These are phyloP conservation scores for Candida endomychidarum DNA, from an alignment of 805 yeast species.

Conservation along the genomic window DNA sequence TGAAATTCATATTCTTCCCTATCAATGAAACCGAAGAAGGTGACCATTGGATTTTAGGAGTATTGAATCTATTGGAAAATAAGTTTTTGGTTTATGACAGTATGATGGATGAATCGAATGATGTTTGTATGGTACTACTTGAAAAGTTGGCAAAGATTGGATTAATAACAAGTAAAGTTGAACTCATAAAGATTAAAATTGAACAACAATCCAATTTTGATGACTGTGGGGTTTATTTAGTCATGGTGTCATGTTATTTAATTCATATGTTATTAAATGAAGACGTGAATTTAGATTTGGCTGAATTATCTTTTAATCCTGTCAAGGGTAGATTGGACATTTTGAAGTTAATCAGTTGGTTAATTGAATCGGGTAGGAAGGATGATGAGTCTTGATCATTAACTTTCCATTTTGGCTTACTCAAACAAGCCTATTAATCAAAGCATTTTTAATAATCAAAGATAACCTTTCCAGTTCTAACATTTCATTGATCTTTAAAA, in stretches of 20 bases:
- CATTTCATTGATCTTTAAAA: slow-evolving; percentile 5
- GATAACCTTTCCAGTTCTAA: slow-evolving; percentile 10
- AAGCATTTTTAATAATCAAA: slow-evolving; percentile 11
- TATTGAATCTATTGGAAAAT: slow-evolving; percentile 49
- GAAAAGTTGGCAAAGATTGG: slow-evolving; percentile 24
- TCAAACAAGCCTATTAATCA: slow-evolving; percentile 12
- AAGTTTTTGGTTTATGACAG: slow-evolving; percentile 61
- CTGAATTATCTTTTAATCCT: slow-evolving; percentile 45
- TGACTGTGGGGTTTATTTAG: slow-evolving; percentile 58
- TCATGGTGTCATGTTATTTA: slow-evolving; percentile 40
- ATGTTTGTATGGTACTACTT: slow-evolving; percentile 24
- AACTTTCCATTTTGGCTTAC: neutral
- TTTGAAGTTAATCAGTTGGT: slow-evolving; percentile 22
- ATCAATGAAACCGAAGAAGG: slow-evolving; percentile 61
- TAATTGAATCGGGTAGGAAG: slow-evolving; percentile 2
- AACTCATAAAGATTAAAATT: slow-evolving; percentile 27
- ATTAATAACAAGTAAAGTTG: slow-evolving; percentile 18
- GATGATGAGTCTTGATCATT: neutral
- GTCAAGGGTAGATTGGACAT: slow-evolving; percentile 47
- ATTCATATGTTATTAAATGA: slow-evolving; percentile 25
- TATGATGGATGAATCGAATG: slow-evolving; percentile 35
- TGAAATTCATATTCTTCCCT: slow-evolving; percentile 61
- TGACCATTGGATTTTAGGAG: slow-evolving; percentile 72
- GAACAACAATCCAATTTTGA: slow-evolving; percentile 67
- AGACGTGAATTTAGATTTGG: slow-evolving; percentile 39